phyloP scores from a whole-genome alignment of 2,329 filamentous ascomycete species.

The Pezicula radicicola region DNA sequence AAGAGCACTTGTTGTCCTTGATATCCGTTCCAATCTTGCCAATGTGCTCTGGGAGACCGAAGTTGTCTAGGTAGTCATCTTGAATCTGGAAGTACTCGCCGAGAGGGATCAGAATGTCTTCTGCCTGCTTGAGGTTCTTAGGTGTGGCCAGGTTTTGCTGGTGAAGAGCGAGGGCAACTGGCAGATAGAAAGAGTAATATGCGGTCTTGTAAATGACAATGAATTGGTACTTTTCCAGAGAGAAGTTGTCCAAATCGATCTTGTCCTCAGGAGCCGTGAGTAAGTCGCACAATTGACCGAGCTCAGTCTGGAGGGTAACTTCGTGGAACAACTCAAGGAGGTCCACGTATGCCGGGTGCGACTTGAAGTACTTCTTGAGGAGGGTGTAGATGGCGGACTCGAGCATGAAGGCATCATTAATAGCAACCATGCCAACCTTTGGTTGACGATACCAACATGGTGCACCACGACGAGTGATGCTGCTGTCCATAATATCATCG shows the following conservation, averaged over 20 bases:
- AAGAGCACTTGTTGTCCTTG: slow-evolving; percentile 99
- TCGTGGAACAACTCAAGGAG: slow-evolving; percentile 97
- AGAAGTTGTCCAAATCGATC: slow-evolving; percentile 93
- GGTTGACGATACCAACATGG: slow-evolving; percentile 96
- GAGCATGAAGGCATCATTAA: slow-evolving; percentile 98
- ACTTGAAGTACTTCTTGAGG: slow-evolving; percentile 90
- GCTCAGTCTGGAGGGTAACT: slow-evolving; percentile 87
- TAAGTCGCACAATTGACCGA: slow-evolving; percentile 91
- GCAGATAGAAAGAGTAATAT: slow-evolving; percentile 99
- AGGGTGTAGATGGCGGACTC: slow-evolving; percentile 87
- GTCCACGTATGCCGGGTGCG: slow-evolving; percentile 84
- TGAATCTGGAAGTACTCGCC: slow-evolving; percentile 99
- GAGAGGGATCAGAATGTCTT: slow-evolving; percentile 92
- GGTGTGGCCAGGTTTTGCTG: slow-evolving; percentile 81
- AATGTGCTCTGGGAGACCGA: slow-evolving; percentile 85
- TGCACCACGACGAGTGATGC: slow-evolving; percentile 88
- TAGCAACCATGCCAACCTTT: slow-evolving; percentile 90
- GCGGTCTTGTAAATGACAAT: slow-evolving; percentile 99
- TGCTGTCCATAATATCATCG: slow-evolving; percentile 97
- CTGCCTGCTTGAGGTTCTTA: slow-evolving; percentile 83
- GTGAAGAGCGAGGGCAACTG: slow-evolving; percentile 85
- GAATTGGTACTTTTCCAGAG: slow-evolving; percentile 91
- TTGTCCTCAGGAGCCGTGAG: slow-evolving; percentile 93
- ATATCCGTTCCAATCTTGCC: slow-evolving; percentile 99
- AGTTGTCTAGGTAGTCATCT: slow-evolving; percentile 98